phyloP scores from a whole-genome alignment of 2,329 filamentous ascomycete species.

The Fusarium napiforme region DNA sequence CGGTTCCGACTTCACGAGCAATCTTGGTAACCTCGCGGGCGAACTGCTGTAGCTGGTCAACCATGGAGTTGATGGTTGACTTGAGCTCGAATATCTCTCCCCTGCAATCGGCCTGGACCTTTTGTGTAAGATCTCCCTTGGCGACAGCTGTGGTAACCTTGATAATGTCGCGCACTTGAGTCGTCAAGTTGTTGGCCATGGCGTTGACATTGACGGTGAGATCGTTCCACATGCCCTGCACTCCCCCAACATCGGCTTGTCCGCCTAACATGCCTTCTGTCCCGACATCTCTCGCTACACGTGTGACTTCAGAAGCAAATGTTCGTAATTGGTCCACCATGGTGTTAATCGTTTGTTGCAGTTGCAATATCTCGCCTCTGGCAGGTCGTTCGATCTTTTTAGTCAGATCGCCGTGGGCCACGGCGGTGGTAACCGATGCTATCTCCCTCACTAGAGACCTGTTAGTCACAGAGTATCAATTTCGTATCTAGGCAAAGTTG shows the following conservation, averaged over 20 bases:
- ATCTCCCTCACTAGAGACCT: conserved; percentile 76
- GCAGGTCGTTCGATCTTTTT: conserved; percentile 87
- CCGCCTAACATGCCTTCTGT: conserved; percentile 86
- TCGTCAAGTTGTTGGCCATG: conserved; percentile 88
- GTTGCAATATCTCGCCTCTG: conserved; percentile 82
- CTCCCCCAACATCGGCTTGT: conserved; percentile 84
- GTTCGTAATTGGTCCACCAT: conserved; percentile 89
- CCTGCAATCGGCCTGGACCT: conserved; percentile 91
- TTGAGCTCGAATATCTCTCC: conserved; percentile 96
- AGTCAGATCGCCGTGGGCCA: conserved; percentile 83
- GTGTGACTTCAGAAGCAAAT: conserved; percentile 85
- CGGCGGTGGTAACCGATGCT: conserved; percentile 83
- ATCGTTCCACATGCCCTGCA: conserved; percentile 90
- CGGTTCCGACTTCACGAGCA: conserved; percentile 94
- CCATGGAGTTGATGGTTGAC: conserved; percentile 99
- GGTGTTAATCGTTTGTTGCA: conserved; percentile 88
- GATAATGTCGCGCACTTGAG: conserved; percentile 94
- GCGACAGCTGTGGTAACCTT: conserved; percentile 78
- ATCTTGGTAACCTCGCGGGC: conserved; percentile 97
- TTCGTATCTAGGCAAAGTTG: background rate
- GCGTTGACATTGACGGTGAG: conserved; percentile 87
- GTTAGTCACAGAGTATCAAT: conserved; percentile 21
- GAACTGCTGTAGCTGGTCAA: conserved; percentile 96
- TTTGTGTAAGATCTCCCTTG: conserved; percentile 92
- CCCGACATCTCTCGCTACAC: conserved; percentile 84